phyloP scores from a whole-genome alignment of 768 basidiomycete species.

The Tulasnella sp. region DNA sequence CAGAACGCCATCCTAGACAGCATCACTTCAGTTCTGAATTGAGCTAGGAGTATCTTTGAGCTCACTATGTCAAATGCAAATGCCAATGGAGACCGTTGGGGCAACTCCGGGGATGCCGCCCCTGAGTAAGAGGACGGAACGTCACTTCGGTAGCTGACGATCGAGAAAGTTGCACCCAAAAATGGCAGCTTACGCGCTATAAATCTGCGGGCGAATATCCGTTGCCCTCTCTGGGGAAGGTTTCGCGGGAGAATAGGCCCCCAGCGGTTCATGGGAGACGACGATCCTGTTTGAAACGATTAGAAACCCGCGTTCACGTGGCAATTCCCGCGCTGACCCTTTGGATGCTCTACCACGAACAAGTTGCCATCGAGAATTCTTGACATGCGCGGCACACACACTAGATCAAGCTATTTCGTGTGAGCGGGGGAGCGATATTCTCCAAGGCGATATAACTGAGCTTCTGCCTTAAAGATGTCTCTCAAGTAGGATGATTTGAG shows the following conservation, averaged over 20 bases:
- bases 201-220: background rate
- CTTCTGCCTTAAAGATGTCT: too few species aligned
- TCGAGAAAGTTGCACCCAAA: background rate
- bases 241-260: background rate
- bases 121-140: background rate
- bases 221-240: background rate
- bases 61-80: slow-evolving; percentile 75
- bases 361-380: too few species aligned
- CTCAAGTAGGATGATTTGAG: too few species aligned
- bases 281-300: background rate
- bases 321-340: background rate
- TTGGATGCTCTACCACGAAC: too few species aligned
- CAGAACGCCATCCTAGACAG: slow-evolving; percentile 79
- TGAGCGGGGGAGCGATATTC: too few species aligned
- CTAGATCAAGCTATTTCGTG: too few species aligned
- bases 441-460: too few species aligned
- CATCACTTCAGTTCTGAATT: background rate
- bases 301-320: background rate
- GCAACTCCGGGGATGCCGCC: background rate
- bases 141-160: background rate
- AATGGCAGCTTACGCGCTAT: background rate
- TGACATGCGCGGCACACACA: too few species aligned
- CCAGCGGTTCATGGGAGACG: background rate
- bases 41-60: slow-evolving; percentile 7
- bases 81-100: slow-evolving; percentile 23